Conservation (phyloP, 2,329 filamentous ascomycete species). For the Aspergillus versicolor region DNA sequence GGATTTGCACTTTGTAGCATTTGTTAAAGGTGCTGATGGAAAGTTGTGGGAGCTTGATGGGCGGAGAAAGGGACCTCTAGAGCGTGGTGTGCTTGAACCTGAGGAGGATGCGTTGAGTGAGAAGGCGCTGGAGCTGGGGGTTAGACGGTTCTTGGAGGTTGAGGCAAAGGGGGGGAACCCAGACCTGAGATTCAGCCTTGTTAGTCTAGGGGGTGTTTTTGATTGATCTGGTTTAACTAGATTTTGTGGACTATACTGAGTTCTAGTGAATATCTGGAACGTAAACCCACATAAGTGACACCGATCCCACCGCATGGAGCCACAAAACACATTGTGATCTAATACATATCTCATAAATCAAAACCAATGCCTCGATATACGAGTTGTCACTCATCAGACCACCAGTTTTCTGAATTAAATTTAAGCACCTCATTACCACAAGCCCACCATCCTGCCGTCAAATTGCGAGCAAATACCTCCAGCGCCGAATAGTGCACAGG, state of each 20-base stretch:
- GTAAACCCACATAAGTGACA: not conserved
- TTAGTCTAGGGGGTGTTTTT: constrained; percentile 58
- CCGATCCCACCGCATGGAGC: not conserved
- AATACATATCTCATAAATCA: not conserved
- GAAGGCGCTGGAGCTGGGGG: constrained; percentile 70
- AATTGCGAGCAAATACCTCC: constrained; percentile 61
- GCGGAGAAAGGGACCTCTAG: constrained; percentile 67
- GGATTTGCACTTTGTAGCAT: constrained; percentile 96
- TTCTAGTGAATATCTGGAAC: not conserved
- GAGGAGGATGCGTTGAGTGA: constrained; percentile 73
- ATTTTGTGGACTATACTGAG: not conserved
- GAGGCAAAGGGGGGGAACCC: constrained; percentile 57
- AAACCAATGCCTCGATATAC: not conserved
- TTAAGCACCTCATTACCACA: constrained; percentile 64
- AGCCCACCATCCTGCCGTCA: constrained; percentile 61
- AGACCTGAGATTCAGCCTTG: constrained; percentile 61
- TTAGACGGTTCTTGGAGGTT: constrained; percentile 58
- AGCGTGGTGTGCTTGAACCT: constrained; percentile 59
- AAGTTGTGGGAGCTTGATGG: constrained; percentile 82
- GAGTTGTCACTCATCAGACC: constrained; percentile 34
- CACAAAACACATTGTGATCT: not conserved
- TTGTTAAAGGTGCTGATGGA: constrained; percentile 73
- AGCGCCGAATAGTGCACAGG: constrained; percentile 49
- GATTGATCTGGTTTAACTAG: constrained; percentile 44
- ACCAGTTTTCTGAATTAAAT: constrained; percentile 57